A percentile compares a stretch with the other conserved stretches of the same genome.
Conservation (phyloP, 139 green algal genomes). For the Monoraphidium neglectum region DNA sequence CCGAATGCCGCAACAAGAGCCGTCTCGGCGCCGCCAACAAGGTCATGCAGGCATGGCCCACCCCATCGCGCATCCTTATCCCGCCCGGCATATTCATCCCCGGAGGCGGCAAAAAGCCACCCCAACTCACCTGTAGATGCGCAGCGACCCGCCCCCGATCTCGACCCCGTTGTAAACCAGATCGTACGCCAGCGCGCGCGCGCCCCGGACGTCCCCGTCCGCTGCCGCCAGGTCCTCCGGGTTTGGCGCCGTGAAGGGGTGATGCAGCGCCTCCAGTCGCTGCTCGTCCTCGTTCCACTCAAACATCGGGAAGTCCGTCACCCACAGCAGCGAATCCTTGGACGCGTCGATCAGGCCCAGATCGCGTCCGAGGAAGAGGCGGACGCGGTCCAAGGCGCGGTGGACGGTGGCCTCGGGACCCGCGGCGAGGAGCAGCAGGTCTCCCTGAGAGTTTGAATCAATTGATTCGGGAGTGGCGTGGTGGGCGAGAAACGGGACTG, state of each 20-base stretch:
- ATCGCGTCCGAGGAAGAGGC: slow-evolving; percentile 74
- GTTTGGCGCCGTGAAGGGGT: slow-evolving; percentile 97
- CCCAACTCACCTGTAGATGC: slow-evolving; percentile 78
- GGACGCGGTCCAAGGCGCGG: slow-evolving; percentile 82
- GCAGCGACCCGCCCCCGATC: slow-evolving; percentile 91
- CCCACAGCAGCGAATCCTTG: slow-evolving; percentile 85
- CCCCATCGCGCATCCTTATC: background rate
- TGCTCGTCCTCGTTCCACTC: slow-evolving; percentile 90
- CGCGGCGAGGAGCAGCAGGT: slow-evolving; percentile 91
- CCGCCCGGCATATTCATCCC: background rate
- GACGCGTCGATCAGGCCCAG: slow-evolving; percentile 64
- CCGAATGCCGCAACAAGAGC: no score
- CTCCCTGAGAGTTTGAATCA: slow-evolving; percentile 66
- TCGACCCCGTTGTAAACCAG: slow-evolving; percentile 99
- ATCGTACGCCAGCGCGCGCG: slow-evolving; percentile 90
- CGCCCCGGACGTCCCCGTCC: slow-evolving; percentile 27
- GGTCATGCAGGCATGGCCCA: background rate
- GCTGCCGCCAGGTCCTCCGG: slow-evolving; percentile 56
- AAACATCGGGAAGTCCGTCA: slow-evolving; percentile 98
- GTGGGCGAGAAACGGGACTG: no score
- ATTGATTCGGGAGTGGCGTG: no score
- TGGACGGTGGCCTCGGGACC: slow-evolving; percentile 66
- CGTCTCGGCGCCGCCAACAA: no score
- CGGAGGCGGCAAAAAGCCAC: no score
- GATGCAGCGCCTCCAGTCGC: slow-evolving; percentile 85